A percentile compares a stretch with the other conserved stretches of the same genome.
phyloP scores from a whole-genome alignment of 345 rosid species.

The Trapa incisa region DNA sequence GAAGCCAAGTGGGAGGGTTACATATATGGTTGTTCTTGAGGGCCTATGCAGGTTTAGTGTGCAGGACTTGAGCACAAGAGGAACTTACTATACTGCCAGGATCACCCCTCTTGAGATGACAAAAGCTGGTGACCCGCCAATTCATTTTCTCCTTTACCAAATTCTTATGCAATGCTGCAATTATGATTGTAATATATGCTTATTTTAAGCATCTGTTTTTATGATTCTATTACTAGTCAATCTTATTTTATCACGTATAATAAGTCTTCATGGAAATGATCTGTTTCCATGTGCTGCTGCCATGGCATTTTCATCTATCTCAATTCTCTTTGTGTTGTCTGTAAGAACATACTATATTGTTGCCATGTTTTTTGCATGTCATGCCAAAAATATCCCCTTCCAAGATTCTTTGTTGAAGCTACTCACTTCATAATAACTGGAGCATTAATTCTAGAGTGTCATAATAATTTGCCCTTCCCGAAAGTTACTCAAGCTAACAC shows the following conservation, averaged over 20 bases:
- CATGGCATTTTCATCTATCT: not conserved
- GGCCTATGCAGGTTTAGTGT: slow-evolving; percentile 92
- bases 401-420: not conserved
- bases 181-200: not conserved
- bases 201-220: not conserved
- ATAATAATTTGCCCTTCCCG: too few species aligned
- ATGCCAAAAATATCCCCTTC: not conserved
- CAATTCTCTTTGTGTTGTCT: not conserved
- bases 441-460: not conserved
- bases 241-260: not conserved
- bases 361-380: not conserved
- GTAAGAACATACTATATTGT: not conserved
- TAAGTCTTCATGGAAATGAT: not conserved
- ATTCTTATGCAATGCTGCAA: not conserved
- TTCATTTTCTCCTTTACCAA: not conserved
- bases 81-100: slow-evolving; percentile 78
- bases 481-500: too few species aligned
- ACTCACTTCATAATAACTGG: not conserved
- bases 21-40: slow-evolving; percentile 95
- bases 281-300: not conserved
- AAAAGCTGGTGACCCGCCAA: slow-evolving; percentile 37
- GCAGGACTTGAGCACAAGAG: slow-evolving; percentile 86
- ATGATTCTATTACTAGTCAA: not conserved
- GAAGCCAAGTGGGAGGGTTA: slow-evolving; percentile 98
- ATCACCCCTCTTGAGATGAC: slow-evolving; percentile 92